phyloP scores from a whole-genome alignment of 208 protist genomes.

The Wallacemonas sp. region DNA sequence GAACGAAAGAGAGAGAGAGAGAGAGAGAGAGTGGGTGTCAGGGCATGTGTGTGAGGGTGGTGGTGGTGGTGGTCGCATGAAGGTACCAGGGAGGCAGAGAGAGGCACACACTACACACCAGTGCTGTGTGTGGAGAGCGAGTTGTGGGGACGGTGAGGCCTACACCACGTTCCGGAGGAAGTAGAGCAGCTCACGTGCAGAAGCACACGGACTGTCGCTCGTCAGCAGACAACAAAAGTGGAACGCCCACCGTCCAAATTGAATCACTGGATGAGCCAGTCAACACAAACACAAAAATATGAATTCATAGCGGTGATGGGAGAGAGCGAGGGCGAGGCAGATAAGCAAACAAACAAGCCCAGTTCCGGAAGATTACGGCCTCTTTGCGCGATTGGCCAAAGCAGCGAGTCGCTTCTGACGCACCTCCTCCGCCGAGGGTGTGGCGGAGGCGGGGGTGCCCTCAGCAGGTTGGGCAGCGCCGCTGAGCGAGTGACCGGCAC shows the following conservation, averaged over 20 bases:
- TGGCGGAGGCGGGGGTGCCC: conserved; percentile 20
- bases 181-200: no score
- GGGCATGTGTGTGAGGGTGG: not conserved
- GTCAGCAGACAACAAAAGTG: no score
- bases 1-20: conserved; percentile 2
- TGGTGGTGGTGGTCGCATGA: not conserved
- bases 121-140: no score
- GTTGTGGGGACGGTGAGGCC: no score
- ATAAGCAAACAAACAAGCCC: not conserved
- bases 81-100: not conserved
- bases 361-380: not conserved
- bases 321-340: not conserved
- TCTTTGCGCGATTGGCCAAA: conserved; percentile 14
- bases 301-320: conserved; percentile 3
- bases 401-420: conserved; percentile 46
- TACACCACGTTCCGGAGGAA: no score
- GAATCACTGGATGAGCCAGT: conserved; percentile 4
- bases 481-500: conserved; percentile 27
- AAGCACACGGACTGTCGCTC: no score
- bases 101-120: no score
- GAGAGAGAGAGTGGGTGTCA: not conserved
- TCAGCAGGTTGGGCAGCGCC: conserved; percentile 1
- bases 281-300: no score
- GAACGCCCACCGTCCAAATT: no score
- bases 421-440: conserved; percentile 30